Percentiles rank a stretch among this genome's conserved stretches.
Conservation (phyloP, 805 yeast genomes). For the Wickerhamomyces chambardii region DNA sequence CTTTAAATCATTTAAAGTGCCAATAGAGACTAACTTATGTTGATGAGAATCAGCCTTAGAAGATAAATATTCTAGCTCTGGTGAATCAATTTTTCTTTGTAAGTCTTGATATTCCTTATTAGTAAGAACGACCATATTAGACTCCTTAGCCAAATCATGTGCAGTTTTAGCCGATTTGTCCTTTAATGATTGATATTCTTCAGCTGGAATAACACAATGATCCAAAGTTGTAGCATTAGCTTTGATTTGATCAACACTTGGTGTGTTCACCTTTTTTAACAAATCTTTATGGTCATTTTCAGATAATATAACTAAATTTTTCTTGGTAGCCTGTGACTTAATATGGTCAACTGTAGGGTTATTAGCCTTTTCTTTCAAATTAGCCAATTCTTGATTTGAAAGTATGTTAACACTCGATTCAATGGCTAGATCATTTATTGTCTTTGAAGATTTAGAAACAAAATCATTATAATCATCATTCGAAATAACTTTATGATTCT, state of each 20-base stretch:
- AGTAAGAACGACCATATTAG: no score
- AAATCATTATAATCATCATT: conserved; percentile 8
- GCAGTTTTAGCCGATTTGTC: conserved; percentile 8
- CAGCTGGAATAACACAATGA: conserved; percentile 6
- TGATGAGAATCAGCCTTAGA: no score
- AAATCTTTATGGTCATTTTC: conserved; percentile 4
- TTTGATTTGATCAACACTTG: conserved; percentile 11
- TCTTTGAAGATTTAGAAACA: conserved; percentile 5
- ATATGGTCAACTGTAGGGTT: conserved; percentile 11
- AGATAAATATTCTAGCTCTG: no score
- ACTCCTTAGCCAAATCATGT: conserved; percentile 14
- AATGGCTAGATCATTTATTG: conserved; percentile 9
- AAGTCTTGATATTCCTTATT: no score
- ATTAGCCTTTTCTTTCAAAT: conserved; percentile 8
- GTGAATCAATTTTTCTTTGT: no score
- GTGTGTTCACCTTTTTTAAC: conserved; percentile 9
- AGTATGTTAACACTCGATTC: conserved; percentile 7
- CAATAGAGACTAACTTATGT: conserved; percentile 6
- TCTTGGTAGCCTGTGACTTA: conserved; percentile 6
- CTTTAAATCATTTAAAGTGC: conserved; percentile 3
- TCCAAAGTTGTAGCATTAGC: conserved; percentile 12
- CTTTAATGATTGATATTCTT: conserved; percentile 1
- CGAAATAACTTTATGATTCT: no score
- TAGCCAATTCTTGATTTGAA: conserved; percentile 7
- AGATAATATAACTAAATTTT: conserved; percentile 2